phyloP scores from a whole-genome alignment of 306 rosid genomes.

The Echinosophora koreensis region DNA sequence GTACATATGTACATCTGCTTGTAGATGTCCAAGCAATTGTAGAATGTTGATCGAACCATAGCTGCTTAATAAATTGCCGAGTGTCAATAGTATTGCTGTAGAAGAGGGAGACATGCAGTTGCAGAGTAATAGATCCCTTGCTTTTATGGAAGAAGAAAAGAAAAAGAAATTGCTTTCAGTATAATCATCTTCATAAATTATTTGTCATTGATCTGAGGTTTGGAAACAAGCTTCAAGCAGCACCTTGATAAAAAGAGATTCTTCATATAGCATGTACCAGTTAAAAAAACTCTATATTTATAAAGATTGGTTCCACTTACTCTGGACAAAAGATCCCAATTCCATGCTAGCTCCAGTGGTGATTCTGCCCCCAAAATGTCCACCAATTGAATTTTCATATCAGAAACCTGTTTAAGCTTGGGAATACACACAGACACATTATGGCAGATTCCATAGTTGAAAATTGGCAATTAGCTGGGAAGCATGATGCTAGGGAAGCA shows the following conservation, averaged over 20 bases:
- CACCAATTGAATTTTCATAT: neutral
- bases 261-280: neutral
- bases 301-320: slow-evolving; percentile 6
- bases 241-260: neutral
- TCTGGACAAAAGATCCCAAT: neutral
- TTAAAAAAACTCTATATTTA: neutral
- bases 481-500: slow-evolving; percentile 42
- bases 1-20: too few relatives aligned
- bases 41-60: too few relatives aligned
- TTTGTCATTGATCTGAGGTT: neutral
- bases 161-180: neutral
- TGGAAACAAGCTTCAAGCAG: neutral
- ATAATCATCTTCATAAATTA: neutral
- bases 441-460: slow-evolving; percentile 32
- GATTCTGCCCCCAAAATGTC: neutral
- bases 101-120: neutral
- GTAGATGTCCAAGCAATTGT: too few relatives aligned
- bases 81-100: too few relatives aligned
- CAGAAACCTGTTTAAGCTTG: neutral
- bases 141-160: neutral
- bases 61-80: too few relatives aligned
- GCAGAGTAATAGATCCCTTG: too few relatives aligned
- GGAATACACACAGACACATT: neutral
- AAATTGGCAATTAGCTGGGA: slow-evolving; percentile 41
- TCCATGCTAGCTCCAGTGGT: neutral